Percentiles rank a stretch among this genome's conserved stretches.
Conservation (phyloP, 78 protist genomes). For the Dictyostelium purpureum region DNA sequence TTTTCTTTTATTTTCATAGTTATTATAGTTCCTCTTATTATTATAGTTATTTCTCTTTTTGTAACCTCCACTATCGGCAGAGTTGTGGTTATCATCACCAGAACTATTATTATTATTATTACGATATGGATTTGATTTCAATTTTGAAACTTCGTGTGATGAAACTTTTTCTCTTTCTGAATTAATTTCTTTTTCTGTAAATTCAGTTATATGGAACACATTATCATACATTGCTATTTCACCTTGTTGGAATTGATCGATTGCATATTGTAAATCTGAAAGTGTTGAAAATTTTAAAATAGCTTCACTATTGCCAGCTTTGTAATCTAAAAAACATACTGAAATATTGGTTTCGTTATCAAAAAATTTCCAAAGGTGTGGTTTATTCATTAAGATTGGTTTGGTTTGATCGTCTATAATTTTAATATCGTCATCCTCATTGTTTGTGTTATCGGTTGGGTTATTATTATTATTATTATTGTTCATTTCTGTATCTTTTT, state of each 20-base stretch:
- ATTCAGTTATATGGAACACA: not conserved
- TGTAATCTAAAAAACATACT: slow-evolving; percentile 11
- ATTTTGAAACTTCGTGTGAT: not conserved
- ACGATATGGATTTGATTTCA: not conserved
- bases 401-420: not conserved
- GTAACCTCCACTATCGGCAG: too few relatives aligned
- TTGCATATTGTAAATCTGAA: slow-evolving; percentile 16
- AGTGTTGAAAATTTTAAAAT: slow-evolving; percentile 8
- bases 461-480: not conserved
- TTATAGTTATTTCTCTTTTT: too few relatives aligned
- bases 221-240: not conserved
- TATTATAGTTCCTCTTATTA: not conserved
- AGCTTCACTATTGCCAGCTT: slow-evolving; percentile 1
- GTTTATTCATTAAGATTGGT: slow-evolving; percentile 13
- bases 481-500: not conserved
- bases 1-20: not conserved
- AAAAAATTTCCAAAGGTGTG: slow-evolving; percentile 24
- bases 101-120: not conserved
- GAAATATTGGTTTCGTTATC: slow-evolving; percentile 7
- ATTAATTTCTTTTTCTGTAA: not conserved
- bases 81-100: not conserved
- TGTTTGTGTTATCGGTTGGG: not conserved
- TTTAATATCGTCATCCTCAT: not conserved
- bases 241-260: not conserved
- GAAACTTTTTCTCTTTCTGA: not conserved